Evolutionary conservation across 1,284 basidiomycete species (phyloP).

Genomic region (Ustilago sp.): DNA sequence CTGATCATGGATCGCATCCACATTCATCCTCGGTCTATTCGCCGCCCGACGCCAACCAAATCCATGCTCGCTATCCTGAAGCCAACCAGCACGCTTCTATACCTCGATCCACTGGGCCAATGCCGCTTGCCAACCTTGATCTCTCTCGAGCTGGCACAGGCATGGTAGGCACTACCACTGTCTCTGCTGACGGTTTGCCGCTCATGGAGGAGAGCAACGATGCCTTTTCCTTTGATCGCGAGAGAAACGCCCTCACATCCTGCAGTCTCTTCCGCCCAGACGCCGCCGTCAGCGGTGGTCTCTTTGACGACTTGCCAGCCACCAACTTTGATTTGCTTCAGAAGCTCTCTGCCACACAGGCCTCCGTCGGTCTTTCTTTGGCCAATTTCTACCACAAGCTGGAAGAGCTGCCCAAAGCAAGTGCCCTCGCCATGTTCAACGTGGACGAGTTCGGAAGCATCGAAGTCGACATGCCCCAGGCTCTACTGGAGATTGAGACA

Average conservation of each 20-base stretch:
- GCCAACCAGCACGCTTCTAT: neutral
- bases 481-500: slow-evolving; percentile 39
- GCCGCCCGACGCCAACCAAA: slow-evolving; percentile 16
- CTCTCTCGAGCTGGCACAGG: slow-evolving; percentile 7
- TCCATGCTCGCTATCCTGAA: slow-evolving; percentile 11
- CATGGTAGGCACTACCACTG: slow-evolving; percentile 14
- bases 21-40: slow-evolving; percentile 22
- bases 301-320: slow-evolving; percentile 52
- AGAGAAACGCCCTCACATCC: slow-evolving; percentile 32
- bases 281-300: slow-evolving; percentile 27
- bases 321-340: slow-evolving; percentile 58
- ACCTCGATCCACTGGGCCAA: neutral
- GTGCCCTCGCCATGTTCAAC: slow-evolving; percentile 30
- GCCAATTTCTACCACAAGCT: slow-evolving; percentile 56
- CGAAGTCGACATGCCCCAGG: slow-evolving; percentile 44
- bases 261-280: slow-evolving; percentile 40
- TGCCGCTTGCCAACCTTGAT: slow-evolving; percentile 14
- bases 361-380: slow-evolving; percentile 28
- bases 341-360: slow-evolving; percentile 45
- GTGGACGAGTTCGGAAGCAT: slow-evolving; percentile 37
- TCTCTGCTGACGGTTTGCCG: slow-evolving; percentile 9
- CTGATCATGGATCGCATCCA: slow-evolving; percentile 23
- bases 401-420: slow-evolving; percentile 61
- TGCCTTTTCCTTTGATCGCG: slow-evolving; percentile 39
- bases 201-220: slow-evolving; percentile 21